phyloP scores from a whole-genome alignment of 805 yeast genomes.

The Pichia nakasei region DNA sequence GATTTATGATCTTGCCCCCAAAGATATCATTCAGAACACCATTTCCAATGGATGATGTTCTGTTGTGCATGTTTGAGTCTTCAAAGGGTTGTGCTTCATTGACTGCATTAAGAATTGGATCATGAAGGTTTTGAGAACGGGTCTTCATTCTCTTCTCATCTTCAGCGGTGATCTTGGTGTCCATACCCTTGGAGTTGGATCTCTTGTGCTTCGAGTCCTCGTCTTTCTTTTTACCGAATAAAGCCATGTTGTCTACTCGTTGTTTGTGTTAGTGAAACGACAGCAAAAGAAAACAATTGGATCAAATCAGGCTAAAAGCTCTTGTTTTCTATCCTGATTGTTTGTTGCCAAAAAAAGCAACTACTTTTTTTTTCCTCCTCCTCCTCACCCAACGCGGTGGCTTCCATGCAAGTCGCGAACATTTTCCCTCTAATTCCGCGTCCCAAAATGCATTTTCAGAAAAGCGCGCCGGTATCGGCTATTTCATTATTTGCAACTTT shows the following conservation, averaged over 20 bases:
- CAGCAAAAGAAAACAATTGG: no score
- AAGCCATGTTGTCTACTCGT: no score
- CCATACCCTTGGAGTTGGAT: constrained; percentile 10
- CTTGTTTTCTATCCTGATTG: no score
- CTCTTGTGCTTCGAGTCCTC: constrained; percentile 9
- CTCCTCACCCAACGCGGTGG: no score
- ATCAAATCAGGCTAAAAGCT: no score
- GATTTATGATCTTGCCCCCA: constrained; percentile 68
- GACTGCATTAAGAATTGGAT: constrained; percentile 88
- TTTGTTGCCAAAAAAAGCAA: no score
- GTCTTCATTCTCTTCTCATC: constrained; percentile 50
- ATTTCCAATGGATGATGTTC: constrained; percentile 26
- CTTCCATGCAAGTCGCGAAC: no score
- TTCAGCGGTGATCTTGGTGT: constrained; percentile 38
- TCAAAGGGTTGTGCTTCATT: constrained; percentile 96
- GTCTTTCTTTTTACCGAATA: constrained; percentile 31
- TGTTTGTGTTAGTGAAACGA: background rate
- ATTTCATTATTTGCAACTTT: no score
- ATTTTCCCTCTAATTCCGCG: no score
- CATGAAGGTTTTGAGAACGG: constrained; percentile 66
- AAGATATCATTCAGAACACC: constrained; percentile 68
- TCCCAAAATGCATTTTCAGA: no score
- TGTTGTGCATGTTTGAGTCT: constrained; percentile 34
- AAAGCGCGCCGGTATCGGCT: no score
- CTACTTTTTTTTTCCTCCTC: no score